Conservation (phyloP, 2,329 filamentous ascomycete species). For the Sclerotinia trifoliorum region DNA sequence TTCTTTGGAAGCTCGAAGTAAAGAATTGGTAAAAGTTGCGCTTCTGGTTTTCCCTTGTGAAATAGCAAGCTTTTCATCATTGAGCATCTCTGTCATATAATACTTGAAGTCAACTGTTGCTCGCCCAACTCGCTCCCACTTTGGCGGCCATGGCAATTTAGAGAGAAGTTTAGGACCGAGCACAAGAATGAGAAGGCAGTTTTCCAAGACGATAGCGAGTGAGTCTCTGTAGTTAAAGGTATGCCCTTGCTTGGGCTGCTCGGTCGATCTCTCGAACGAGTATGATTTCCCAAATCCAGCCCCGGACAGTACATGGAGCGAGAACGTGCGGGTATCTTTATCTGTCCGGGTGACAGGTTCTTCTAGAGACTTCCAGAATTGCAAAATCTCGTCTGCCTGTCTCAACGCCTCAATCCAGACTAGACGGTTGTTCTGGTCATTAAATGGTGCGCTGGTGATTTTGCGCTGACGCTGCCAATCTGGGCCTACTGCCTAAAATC, state of each 20-base stretch:
- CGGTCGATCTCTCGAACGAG: not conserved
- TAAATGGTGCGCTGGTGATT: constrained; percentile 2
- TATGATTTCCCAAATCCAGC: constrained; percentile 15
- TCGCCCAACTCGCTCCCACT: not conserved
- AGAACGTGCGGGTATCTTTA: constrained; percentile 4
- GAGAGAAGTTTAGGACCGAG: constrained; percentile 3
- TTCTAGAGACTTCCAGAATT: constrained; percentile 9
- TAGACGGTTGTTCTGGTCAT: constrained; percentile 6
- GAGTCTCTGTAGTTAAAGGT: not conserved
- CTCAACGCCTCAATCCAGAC: constrained; percentile 10
- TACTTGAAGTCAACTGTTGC: constrained; percentile 9
- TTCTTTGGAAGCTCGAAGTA: constrained; percentile 14
- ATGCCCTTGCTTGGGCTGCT: not conserved
- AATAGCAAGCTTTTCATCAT: constrained; percentile 3
- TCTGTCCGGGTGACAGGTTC: not conserved
- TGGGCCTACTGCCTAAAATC: not conserved
- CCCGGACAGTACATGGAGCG: not conserved
- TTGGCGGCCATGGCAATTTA: not conserved
- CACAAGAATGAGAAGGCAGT: constrained; percentile 2
- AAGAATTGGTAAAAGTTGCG: constrained; percentile 3
- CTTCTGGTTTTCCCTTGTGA: not conserved
- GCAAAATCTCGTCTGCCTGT: constrained; percentile 17
- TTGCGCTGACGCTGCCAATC: constrained; percentile 19
- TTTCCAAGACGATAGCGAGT: not conserved
- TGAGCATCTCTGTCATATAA: constrained; percentile 4